These are phyloP conservation scores for Filosporella fistucella DNA, from an alignment of 495 filamentous ascomycete species.

Conservation along the genomic window DNA sequence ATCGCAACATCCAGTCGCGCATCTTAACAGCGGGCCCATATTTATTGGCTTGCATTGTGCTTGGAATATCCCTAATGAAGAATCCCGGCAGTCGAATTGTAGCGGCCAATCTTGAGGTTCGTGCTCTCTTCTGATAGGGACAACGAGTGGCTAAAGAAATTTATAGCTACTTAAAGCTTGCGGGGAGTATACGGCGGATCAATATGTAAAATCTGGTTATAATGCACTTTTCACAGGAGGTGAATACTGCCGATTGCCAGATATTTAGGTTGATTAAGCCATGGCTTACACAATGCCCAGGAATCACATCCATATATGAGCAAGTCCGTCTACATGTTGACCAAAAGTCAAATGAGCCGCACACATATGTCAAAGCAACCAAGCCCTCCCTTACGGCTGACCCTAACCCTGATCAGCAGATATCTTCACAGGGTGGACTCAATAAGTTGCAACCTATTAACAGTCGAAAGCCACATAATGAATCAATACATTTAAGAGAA, in stretches of 20 bases:
- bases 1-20: neutral
- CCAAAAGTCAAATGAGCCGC: neutral
- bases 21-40: neutral
- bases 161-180: slow-evolving; percentile 1
- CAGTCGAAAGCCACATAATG: no score
- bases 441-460: no score
- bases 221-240: neutral
- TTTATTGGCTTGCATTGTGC: neutral
- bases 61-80: neutral
- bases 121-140: neutral
- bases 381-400: neutral
- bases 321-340: neutral
- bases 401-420: neutral
- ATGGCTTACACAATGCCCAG: neutral
- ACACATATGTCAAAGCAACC: neutral
- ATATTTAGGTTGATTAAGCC: no score
- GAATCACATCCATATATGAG: neutral
- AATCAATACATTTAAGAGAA: no score
- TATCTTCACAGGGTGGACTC: neutral
- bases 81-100: neutral
- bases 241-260: neutral
- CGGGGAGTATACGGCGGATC: neutral
- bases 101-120: slow-evolving; percentile 1
- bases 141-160: neutral
- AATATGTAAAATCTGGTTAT: neutral